phyloP scores from a whole-genome alignment of 1,284 basidiomycete genomes.

The Heterobasidion irregulare region DNA sequence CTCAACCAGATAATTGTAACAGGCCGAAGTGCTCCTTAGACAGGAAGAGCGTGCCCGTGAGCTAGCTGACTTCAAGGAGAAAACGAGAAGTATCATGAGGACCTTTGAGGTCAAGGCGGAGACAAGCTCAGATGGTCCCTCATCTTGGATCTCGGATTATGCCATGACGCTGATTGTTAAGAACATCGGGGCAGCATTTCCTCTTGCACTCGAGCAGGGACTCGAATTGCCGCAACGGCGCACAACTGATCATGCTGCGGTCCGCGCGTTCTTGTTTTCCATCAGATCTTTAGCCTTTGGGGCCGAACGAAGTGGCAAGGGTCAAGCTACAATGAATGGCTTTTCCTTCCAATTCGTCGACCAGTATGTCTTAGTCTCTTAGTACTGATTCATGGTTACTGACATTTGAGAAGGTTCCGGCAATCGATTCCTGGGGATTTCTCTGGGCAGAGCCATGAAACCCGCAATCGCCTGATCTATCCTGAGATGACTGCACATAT shows the following conservation, averaged over 20 bases:
- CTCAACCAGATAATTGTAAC: slow-evolving; percentile 2
- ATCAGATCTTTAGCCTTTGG: slow-evolving; percentile 68
- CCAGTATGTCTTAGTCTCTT: slow-evolving; percentile 34
- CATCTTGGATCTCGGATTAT: slow-evolving; percentile 61
- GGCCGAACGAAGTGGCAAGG: slow-evolving; percentile 70
- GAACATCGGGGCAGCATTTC: slow-evolving; percentile 82
- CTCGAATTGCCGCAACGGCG: slow-evolving; percentile 34
- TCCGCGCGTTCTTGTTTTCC: slow-evolving; percentile 80
- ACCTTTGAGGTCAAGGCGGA: slow-evolving; percentile 62
- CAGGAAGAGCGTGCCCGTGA: slow-evolving; percentile 70
- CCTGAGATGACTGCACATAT: slow-evolving; percentile 76
- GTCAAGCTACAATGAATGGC: slow-evolving; percentile 61
- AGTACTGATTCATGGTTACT: neutral
- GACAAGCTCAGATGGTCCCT: slow-evolving; percentile 21
- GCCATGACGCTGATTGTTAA: slow-evolving; percentile 56
- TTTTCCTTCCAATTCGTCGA: slow-evolving; percentile 83
- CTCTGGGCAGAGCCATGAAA: slow-evolving; percentile 58
- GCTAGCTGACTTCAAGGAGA: slow-evolving; percentile 76
- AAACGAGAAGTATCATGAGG: slow-evolving; percentile 60
- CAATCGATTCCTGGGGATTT: slow-evolving; percentile 68
- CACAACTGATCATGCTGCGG: slow-evolving; percentile 27
- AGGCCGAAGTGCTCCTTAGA: slow-evolving; percentile 68
- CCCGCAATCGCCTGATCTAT: slow-evolving; percentile 71
- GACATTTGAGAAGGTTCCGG: slow-evolving; percentile 50
- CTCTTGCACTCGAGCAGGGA: slow-evolving; percentile 51